A percentile compares a stretch with the other conserved stretches of the same genome.
Conservation (phyloP, 2,329 filamentous ascomycete species). For the Beauveria asiatica region DNA sequence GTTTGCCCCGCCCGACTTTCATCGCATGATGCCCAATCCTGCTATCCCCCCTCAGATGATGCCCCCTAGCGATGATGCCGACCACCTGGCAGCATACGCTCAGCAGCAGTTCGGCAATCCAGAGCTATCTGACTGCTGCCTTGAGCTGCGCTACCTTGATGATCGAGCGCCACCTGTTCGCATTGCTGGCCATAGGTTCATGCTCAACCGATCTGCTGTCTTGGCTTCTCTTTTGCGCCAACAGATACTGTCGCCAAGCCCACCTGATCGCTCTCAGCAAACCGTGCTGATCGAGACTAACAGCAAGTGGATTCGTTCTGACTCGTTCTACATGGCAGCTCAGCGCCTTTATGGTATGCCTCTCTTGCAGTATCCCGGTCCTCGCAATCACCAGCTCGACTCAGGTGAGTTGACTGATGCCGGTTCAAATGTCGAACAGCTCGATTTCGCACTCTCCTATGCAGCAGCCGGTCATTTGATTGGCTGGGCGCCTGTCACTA, state of each 20-base stretch:
- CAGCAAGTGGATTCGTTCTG: slow-evolving; percentile 45
- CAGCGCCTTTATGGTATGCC: slow-evolving; percentile 49
- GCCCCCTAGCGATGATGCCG: slow-evolving; percentile 22
- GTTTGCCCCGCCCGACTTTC: slow-evolving; percentile 23
- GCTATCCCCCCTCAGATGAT: slow-evolving; percentile 21
- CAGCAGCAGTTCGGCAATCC: slow-evolving; percentile 27
- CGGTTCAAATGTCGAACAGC: slow-evolving; percentile 33
- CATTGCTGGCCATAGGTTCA: slow-evolving; percentile 46
- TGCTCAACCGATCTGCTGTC: slow-evolving; percentile 42
- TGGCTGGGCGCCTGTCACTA: slow-evolving; percentile 43
- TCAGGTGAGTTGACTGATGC: slow-evolving; percentile 27
- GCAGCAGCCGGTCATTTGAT: slow-evolving; percentile 54
- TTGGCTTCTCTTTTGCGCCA: slow-evolving; percentile 21
- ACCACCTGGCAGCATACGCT: slow-evolving; percentile 35
- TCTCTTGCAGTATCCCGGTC: slow-evolving; percentile 31
- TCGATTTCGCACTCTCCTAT: slow-evolving; percentile 54
- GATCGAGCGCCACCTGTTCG: slow-evolving; percentile 27
- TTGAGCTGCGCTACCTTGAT: slow-evolving; percentile 34
- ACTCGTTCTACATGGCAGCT: slow-evolving; percentile 49
- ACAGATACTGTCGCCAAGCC: slow-evolving; percentile 22
- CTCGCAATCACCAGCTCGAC: slow-evolving; percentile 19
- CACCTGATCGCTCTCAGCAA: slow-evolving; percentile 17
- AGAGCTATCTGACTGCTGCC: slow-evolving; percentile 31
- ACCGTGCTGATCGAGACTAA: slow-evolving; percentile 36
- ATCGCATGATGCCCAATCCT: slow-evolving; percentile 25